Evolutionary conservation across 805 yeast genomes (phyloP), one percentile per base, ranked within the genome.

Genomic region (Saccharomycopsis sp.): DNA sequence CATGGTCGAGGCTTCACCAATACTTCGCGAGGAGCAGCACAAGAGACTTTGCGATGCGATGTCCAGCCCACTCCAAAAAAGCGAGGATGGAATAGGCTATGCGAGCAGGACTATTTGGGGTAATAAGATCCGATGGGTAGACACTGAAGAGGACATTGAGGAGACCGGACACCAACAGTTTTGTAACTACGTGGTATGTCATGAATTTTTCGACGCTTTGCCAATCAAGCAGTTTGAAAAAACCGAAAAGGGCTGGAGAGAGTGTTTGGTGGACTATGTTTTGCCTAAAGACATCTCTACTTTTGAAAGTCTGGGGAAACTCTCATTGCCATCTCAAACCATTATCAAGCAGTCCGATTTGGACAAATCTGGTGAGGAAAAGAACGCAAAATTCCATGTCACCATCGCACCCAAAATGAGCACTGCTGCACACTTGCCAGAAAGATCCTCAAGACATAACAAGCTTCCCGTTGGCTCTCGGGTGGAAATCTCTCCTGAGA

Each of bases 181-280:
- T 18, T 65, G 83, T 32, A 80, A 81, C 45, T 84, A 73, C 54
- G 65, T 82, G 4, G 56, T 85, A 40, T 92, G 94, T 0, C 95
- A 85, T 55, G 95, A 85, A 57, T 85, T 85, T 52, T 85, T 80
- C 54, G 95, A 85, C 59, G 94, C 95, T 0, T 62, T 85, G 42
- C 94, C 95, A 0, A 76, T 85, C 18, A 76, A 79, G 48, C 71
- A 77, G 48, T 84, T 80, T 53, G 67, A 69, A 39, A 70, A 68
- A 47, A 75, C 80, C 0, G 63, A 65, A 13, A 59, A 74, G 12
- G 89, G 89, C 0, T 85, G 95, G 95, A 64, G 88, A 49, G 95
- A 85, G 54, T 64, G 73, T 18, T 50, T 80, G 30, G 92, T 85
- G 23, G 89, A 81, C 55, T 71, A 54, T 45, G 25, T 34, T 15